These are phyloP conservation scores for Peniophora sp. DNA, from an alignment of 1,284 basidiomycete genomes.

Conservation along the genomic window DNA sequence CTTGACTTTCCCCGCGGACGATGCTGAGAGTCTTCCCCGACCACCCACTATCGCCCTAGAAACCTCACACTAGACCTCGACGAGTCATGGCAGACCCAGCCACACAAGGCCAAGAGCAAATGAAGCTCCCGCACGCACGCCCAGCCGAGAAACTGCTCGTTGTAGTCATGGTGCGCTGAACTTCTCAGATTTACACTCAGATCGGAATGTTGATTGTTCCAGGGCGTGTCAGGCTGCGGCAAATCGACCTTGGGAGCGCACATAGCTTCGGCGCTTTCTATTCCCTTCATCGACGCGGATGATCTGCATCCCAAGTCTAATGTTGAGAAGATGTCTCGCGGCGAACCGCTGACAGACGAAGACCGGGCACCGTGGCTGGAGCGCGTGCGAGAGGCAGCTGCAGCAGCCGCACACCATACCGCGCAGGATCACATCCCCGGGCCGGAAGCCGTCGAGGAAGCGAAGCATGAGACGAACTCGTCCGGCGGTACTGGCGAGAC, in stretches of 20 bases:
- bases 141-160: slow-evolving; percentile 21
- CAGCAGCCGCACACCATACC: slow-evolving; percentile 20
- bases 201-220: neutral
- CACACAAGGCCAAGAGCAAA: neutral
- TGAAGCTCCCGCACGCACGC: neutral
- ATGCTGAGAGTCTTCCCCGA: neutral
- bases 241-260: slow-evolving; percentile 80
- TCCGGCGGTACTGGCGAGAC: slow-evolving; percentile 8
- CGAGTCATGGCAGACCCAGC: neutral
- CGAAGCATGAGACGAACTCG: slow-evolving; percentile 8
- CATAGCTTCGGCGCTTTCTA: slow-evolving; percentile 48
- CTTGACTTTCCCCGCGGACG: too few species aligned
- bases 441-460: slow-evolving; percentile 26
- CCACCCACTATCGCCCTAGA: neutral
- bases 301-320: slow-evolving; percentile 79
- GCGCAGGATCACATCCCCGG: neutral
- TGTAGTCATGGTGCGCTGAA: slow-evolving; percentile 37
- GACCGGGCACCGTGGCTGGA: slow-evolving; percentile 87
- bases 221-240: slow-evolving; percentile 81
- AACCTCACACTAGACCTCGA: neutral
- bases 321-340: slow-evolving; percentile 82
- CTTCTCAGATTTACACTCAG: slow-evolving; percentile 3
- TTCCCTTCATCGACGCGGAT: slow-evolving; percentile 88
- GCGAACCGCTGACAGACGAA: slow-evolving; percentile 72
- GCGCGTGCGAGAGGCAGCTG: slow-evolving; percentile 61